Percentiles rank a stretch among this genome's conserved stretches.
Conservation (phyloP, 495 filamentous ascomycete genomes). For the Geoglossum glabrum region DNA sequence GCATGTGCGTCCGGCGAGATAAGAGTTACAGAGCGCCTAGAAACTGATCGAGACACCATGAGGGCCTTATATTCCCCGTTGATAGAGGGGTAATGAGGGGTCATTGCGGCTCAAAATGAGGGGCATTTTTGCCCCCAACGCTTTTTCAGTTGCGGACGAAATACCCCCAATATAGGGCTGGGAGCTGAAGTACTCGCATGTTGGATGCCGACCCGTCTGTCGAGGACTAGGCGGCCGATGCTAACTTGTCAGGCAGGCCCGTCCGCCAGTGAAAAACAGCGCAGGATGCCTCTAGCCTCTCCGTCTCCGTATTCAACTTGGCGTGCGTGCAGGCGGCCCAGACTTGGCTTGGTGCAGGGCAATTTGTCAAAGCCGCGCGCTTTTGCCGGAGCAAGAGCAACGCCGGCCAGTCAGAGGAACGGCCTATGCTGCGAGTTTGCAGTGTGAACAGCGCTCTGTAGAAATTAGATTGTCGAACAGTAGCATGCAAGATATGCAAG, state of each 20-base stretch:
- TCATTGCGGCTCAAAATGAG: slow-evolving; percentile 1
- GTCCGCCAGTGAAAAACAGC: not conserved
- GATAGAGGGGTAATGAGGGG: not conserved
- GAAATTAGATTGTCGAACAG: not conserved
- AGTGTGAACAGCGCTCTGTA: not conserved
- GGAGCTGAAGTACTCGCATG: not conserved
- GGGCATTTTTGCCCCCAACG: not conserved
- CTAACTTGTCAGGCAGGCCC: not conserved
- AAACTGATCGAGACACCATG: not conserved
- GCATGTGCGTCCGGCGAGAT: not conserved
- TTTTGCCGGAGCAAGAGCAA: not conserved
- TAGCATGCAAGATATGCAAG: not conserved
- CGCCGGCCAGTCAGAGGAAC: not conserved
- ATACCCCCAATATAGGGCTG: not conserved
- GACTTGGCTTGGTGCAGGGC: not conserved
- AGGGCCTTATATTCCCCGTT: not conserved
- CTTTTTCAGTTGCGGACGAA: not conserved
- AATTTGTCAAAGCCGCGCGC: not conserved
- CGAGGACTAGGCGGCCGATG: not conserved
- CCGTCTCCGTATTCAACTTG: not conserved
- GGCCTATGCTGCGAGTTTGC: not conserved
- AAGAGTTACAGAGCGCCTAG: not conserved
- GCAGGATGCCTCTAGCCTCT: not conserved
- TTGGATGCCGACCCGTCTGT: not conserved
- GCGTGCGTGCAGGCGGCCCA: not conserved